phyloP scores from a whole-genome alignment of 2,329 filamentous ascomycete genomes.

The Trichoderma brevicompactum region DNA sequence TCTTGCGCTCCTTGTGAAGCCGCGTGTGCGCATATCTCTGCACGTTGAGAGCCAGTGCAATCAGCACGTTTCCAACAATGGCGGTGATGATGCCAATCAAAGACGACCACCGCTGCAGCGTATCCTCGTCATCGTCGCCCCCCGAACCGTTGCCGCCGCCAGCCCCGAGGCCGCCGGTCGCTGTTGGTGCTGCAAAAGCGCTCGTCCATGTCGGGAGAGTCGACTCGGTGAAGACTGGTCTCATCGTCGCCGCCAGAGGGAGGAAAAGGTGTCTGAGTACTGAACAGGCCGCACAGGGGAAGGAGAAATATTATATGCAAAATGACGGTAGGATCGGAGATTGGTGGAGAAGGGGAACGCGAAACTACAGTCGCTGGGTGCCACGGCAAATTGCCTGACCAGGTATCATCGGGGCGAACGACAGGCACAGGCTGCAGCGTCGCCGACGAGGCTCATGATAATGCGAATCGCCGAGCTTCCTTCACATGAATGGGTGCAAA shows the following conservation, averaged over 20 bases:
- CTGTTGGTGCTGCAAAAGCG: slow-evolving; percentile 19
- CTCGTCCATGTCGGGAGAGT: slow-evolving; percentile 33
- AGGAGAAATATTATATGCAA: not conserved
- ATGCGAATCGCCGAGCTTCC: not conserved
- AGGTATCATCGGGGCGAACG: slow-evolving; percentile 28
- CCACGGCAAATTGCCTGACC: slow-evolving; percentile 17
- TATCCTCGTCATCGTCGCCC: slow-evolving; percentile 46
- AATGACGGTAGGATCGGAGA: slow-evolving; percentile 24
- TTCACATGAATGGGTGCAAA: not conserved
- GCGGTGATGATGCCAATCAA: slow-evolving; percentile 93
- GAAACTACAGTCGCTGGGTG: slow-evolving; percentile 22
- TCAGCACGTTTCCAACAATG: slow-evolving; percentile 89
- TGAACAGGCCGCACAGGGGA: slow-evolving; percentile 30
- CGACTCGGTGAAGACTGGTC: slow-evolving; percentile 34
- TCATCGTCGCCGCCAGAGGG: slow-evolving; percentile 36
- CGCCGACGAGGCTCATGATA: slow-evolving; percentile 15
- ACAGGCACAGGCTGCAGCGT: not conserved
- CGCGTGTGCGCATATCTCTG: slow-evolving; percentile 94
- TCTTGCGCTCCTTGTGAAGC: slow-evolving; percentile 71
- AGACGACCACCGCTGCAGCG: slow-evolving; percentile 78
- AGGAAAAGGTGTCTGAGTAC: slow-evolving; percentile 29
- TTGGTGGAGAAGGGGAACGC: slow-evolving; percentile 25
- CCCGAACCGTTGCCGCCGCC: slow-evolving; percentile 31
- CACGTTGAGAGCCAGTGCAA: slow-evolving; percentile 93
- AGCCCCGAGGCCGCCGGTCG: slow-evolving; percentile 12